Base-by-base conservation (phyloP, 164 flowering plant species). In the Umbellularia californica region DNA sequence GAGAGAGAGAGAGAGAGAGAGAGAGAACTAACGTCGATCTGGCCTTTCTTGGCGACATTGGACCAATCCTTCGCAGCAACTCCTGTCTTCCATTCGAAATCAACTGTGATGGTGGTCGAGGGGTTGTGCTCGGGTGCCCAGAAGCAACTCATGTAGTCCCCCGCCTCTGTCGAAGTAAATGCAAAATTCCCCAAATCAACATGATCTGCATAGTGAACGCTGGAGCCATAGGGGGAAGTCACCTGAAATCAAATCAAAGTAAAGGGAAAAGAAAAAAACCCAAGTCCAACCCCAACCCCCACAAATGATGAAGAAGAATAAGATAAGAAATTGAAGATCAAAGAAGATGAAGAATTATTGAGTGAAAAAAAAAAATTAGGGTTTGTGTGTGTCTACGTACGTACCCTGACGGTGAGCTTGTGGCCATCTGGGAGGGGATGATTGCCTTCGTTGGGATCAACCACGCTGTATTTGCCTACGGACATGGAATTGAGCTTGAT, bases 61-160 rank as follows among this genome's bases (percentile, higher is more conserved):
- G 90, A 71, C 95, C 97, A 93, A 68, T 89, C 97, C 79, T 82
- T 90, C 1, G 95, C 89, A 65, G 86, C 88, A 75, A 92, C 84
- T 25, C 97, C 97, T 33, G 85, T 87, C 77, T 74, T 89, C 97
- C 97, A 92, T 9, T 89, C 94, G 69, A 92, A 91, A 28, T 92
- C 95, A 67, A 92, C 60, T 0, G 90, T 69, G 20, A 90, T 1
- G 0, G 79, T 83, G 0, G 6, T 4, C 20, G 81, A 55, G 3
- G 90, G 90, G 75, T 83, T 83, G 72, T 84, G 88, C 5, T 85
- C 89, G 7, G 77, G 58, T 14, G 79, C 87, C 87, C 83, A 88
- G 76, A 91, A 88, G 77, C 97, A 92, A 58, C 88, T 74, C 71
- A 85, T 77, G 65, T 92, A 89, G 65, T 90, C 92, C 22, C 97